Percentiles rank a stretch among this genome's conserved stretches.
phyloP scores from a whole-genome alignment of 345 rosid genomes.

The Eucalyptus pauciflora region DNA sequence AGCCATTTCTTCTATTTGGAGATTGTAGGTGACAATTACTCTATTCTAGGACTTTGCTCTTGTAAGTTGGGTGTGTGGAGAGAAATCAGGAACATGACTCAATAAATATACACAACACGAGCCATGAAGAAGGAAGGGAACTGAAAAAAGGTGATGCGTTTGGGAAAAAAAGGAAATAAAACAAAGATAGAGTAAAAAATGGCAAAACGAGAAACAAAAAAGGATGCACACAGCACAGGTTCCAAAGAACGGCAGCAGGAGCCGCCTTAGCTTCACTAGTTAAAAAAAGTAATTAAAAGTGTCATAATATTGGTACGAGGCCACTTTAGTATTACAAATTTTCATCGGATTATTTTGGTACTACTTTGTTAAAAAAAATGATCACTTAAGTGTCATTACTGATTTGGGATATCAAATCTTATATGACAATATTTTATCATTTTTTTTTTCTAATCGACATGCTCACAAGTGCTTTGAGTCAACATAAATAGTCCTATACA shows the following conservation, averaged over 20 bases:
- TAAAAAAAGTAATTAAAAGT: too few species aligned
- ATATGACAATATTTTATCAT: not conserved
- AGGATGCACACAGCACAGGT: not conserved
- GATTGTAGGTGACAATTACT: not conserved
- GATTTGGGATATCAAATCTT: accelerated
- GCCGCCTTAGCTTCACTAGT: not conserved
- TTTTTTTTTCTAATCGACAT: accelerated
- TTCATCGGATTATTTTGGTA: accelerated
- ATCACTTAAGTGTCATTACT: accelerated
- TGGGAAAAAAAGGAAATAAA: not conserved
- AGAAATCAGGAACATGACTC: not conserved
- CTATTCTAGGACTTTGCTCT: not conserved
- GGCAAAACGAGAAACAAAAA: too few species aligned
- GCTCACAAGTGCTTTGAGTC: accelerated
- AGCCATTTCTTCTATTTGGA: not conserved
- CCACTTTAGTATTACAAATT: accelerated
- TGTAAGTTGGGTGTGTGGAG: not conserved
- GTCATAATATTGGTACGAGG: accelerated
- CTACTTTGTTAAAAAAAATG: accelerated
- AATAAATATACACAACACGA: not conserved
- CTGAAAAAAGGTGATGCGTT: not conserved
- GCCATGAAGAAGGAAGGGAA: not conserved
- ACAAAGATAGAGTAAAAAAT: too few species aligned
- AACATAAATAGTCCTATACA: not conserved
- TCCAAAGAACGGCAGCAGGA: not conserved